Evolutionary conservation across 768 basidiomycete species (phyloP).

Genomic region (Suillus tomentosus): DNA sequence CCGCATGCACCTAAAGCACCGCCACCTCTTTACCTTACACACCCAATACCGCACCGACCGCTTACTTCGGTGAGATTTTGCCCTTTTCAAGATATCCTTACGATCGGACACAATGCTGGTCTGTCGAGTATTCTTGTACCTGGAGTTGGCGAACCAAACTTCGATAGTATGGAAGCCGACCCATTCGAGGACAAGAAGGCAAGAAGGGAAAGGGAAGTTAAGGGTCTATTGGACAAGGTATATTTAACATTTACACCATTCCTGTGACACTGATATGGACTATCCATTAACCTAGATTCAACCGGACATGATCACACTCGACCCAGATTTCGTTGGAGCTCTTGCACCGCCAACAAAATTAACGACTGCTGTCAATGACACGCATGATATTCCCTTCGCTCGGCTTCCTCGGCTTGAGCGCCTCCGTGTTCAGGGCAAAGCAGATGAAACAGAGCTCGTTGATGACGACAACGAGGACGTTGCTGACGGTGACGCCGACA

Average conservation of each 20-base stretch:
- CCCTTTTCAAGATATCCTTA: slow-evolving; percentile 86
- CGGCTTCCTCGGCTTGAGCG: slow-evolving; percentile 80
- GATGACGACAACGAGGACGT: slow-evolving; percentile 39
- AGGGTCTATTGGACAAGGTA: slow-evolving; percentile 87
- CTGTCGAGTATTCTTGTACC: slow-evolving; percentile 88
- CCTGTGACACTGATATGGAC: slow-evolving; percentile 11
- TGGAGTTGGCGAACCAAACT: slow-evolving; percentile 92
- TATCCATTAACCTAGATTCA: slow-evolving; percentile 57
- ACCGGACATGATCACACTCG: slow-evolving; percentile 88
- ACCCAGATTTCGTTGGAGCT: slow-evolving; percentile 74
- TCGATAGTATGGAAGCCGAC: slow-evolving; percentile 92
- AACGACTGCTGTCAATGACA: slow-evolving; percentile 50
- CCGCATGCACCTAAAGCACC: slow-evolving; percentile 47
- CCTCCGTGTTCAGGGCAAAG: slow-evolving; percentile 71
- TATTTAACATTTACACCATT: slow-evolving; percentile 8
- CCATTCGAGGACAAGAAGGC: slow-evolving; percentile 87
- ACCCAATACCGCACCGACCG: slow-evolving; percentile 80
- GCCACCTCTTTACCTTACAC: slow-evolving; percentile 88
- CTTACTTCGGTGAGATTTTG: slow-evolving; percentile 79
- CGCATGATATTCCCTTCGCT: slow-evolving; percentile 58
- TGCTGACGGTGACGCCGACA: slow-evolving; percentile 35
- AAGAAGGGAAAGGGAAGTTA: slow-evolving; percentile 88
- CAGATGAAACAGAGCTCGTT: slow-evolving; percentile 62
- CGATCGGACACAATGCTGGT: slow-evolving; percentile 75
- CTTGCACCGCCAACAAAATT: slow-evolving; percentile 63